A percentile compares a stretch with the other conserved stretches of the same genome.
These are phyloP conservation scores for Colletotrichum sp. DNA, from an alignment of 2,329 filamentous ascomycete genomes.

Conservation along the genomic window DNA sequence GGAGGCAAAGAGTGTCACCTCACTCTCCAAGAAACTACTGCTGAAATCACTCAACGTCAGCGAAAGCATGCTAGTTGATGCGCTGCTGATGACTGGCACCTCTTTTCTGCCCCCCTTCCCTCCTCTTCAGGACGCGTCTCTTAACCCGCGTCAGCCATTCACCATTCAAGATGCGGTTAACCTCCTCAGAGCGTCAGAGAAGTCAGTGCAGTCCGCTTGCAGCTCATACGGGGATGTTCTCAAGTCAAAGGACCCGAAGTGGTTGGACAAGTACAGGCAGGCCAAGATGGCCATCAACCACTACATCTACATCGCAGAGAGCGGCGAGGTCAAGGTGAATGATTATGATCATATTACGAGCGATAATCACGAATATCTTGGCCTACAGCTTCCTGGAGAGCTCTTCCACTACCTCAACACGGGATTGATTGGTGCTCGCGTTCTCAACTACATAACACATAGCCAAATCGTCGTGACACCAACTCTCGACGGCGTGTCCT, in stretches of 20 bases:
- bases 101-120: constrained; percentile 82
- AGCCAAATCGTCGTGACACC: constrained; percentile 79
- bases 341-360: constrained; percentile 76
- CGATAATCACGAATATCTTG: constrained; percentile 89
- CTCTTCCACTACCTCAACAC: constrained; percentile 88
- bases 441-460: constrained; percentile 83
- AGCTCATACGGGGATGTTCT: constrained; percentile 81
- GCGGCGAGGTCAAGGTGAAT: constrained; percentile 78
- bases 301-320: constrained; percentile 78
- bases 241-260: constrained; percentile 72
- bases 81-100: constrained; percentile 82
- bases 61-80: constrained; percentile 81
- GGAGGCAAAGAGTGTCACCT: constrained; percentile 67
- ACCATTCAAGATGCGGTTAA: constrained; percentile 80
- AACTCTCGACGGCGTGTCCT: constrained; percentile 84
- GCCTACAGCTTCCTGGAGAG: constrained; percentile 88
- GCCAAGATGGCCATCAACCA: constrained; percentile 86
- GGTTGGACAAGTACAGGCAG: constrained; percentile 85
- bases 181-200: constrained; percentile 73
- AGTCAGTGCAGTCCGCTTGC: constrained; percentile 75
- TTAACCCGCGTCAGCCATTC: constrained; percentile 59
- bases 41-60: constrained; percentile 70
- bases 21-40: constrained; percentile 70
- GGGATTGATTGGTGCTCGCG: constrained; percentile 78
- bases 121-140: constrained; percentile 66